Evolutionary conservation across 805 yeast genomes (phyloP).

Genomic region (Spathaspora girioi): DNA sequence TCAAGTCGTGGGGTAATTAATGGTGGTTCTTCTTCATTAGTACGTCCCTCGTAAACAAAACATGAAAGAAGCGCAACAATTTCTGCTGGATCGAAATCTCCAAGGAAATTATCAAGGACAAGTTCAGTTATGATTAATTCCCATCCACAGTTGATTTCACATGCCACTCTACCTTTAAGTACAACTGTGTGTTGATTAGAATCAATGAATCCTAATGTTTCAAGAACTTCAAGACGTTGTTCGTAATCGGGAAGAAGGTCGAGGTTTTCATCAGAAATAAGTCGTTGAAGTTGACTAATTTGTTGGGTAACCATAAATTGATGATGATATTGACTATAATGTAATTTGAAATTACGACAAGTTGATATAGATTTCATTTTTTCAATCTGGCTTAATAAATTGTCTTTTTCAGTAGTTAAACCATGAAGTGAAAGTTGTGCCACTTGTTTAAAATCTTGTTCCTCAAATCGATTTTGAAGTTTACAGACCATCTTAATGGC

Average conservation of each 20-base stretch:
- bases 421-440: slow-evolving; percentile 35
- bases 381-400: slow-evolving; percentile 25
- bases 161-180: slow-evolving; percentile 89
- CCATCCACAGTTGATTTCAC: slow-evolving; percentile 89
- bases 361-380: slow-evolving; percentile 18
- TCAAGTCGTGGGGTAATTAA: slow-evolving; percentile 77
- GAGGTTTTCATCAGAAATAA: slow-evolving; percentile 82
- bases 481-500: slow-evolving; percentile 33
- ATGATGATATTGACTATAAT: slow-evolving; percentile 43
- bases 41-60: slow-evolving; percentile 87
- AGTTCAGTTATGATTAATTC: slow-evolving; percentile 87
- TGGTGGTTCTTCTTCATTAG: slow-evolving; percentile 60
- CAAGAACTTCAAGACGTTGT: slow-evolving; percentile 76
- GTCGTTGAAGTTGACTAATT: slow-evolving; percentile 52
- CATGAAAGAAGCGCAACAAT: slow-evolving; percentile 92
- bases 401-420: slow-evolving; percentile 32
- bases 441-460: slow-evolving; percentile 34
- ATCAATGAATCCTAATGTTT: slow-evolving; percentile 79
- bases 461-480: slow-evolving; percentile 41
- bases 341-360: slow-evolving; percentile 43
- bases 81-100: slow-evolving; percentile 92
- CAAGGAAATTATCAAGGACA: slow-evolving; percentile 84
- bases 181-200: slow-evolving; percentile 66
- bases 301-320: slow-evolving; percentile 44
- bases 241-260: slow-evolving; percentile 92